A percentile compares a stretch with the other conserved stretches of the same genome.
phyloP scores from a whole-genome alignment of 176 grass and related monocot genomes.

The Oryza coarctata region DNA sequence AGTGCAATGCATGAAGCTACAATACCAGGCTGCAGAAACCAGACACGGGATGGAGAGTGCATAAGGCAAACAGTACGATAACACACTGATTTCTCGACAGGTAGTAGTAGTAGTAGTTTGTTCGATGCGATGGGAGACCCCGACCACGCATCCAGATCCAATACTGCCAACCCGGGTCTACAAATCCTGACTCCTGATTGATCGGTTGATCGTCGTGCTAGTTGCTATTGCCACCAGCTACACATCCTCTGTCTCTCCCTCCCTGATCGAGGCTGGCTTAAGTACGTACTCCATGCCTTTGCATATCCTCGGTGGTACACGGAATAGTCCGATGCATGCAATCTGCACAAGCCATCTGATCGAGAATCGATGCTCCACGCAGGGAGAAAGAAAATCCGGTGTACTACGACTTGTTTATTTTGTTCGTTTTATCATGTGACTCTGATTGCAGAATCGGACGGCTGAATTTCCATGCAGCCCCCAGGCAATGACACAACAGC shows the following conservation, averaged over 20 bases:
- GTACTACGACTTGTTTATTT: background rate
- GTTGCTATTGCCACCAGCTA: background rate
- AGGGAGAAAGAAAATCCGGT: background rate
- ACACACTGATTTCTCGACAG: background rate
- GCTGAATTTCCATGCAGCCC: background rate
- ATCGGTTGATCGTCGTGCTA: background rate
- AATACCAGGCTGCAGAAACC: background rate
- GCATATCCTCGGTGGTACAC: slow-evolving; percentile 1
- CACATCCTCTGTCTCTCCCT: background rate
- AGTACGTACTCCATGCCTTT: background rate
- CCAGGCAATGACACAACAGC: slow-evolving; percentile 6
- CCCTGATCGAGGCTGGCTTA: background rate
- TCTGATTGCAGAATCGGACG: slow-evolving; percentile 20
- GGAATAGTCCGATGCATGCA: background rate
- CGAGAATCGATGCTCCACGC: background rate
- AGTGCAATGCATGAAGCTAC: background rate
- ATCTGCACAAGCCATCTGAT: background rate
- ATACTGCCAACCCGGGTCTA: background rate
- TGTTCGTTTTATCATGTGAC: background rate
- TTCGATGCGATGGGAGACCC: background rate
- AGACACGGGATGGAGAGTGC: background rate
- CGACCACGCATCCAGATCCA: slow-evolving; percentile 11
- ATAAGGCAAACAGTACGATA: background rate
- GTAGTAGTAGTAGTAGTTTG: background rate
- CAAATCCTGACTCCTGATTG: slow-evolving; percentile 3